Evolutionary conservation across 768 basidiomycete species (phyloP).

Genomic region (Hemileccinum rubropunctum): DNA sequence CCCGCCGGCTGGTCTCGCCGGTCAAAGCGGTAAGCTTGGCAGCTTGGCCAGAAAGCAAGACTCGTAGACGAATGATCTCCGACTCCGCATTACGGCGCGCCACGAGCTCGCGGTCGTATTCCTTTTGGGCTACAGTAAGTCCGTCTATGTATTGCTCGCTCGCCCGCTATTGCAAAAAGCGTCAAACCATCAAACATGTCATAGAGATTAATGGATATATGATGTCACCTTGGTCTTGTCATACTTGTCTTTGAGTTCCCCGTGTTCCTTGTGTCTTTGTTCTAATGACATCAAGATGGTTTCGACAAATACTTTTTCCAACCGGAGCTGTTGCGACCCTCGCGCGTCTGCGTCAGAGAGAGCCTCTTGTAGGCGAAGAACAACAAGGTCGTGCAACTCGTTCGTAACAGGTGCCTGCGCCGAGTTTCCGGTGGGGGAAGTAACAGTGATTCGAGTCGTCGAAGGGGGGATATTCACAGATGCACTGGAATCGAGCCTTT

Average conservation of each 20-base stretch:
- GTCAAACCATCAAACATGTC: neutral
- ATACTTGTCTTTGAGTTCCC: conserved; percentile 69
- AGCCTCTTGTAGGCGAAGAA: conserved; percentile 56
- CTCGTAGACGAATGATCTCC: conserved; percentile 81
- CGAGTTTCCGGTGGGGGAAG: conserved; percentile 37
- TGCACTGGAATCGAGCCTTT: conserved; percentile 27
- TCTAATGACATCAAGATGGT: conserved; percentile 66
- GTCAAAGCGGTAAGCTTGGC: conserved; percentile 83
- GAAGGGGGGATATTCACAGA: conserved; percentile 16
- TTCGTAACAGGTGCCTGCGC: conserved; percentile 22
- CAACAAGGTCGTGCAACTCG: conserved; percentile 46
- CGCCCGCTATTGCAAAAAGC: conserved; percentile 55
- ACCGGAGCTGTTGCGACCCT: conserved; percentile 56
- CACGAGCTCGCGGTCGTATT: conserved; percentile 90
- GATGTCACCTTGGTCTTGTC: conserved; percentile 83
- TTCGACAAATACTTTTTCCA: conserved; percentile 75
- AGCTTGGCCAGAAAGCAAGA: conserved; percentile 86
- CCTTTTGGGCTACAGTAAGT: conserved; percentile 86
- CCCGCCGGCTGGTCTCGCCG: conserved; percentile 72
- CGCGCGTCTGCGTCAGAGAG: conserved; percentile 58
- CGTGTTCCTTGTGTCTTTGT: conserved; percentile 55
- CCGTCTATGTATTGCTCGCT: conserved; percentile 93
- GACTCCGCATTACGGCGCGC: conserved; percentile 88
- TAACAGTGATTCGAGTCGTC: conserved; percentile 42
- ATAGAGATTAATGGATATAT: neutral